phyloP scores from a whole-genome alignment of 441 rosid genomes.

The Populus tomentosa region DNA sequence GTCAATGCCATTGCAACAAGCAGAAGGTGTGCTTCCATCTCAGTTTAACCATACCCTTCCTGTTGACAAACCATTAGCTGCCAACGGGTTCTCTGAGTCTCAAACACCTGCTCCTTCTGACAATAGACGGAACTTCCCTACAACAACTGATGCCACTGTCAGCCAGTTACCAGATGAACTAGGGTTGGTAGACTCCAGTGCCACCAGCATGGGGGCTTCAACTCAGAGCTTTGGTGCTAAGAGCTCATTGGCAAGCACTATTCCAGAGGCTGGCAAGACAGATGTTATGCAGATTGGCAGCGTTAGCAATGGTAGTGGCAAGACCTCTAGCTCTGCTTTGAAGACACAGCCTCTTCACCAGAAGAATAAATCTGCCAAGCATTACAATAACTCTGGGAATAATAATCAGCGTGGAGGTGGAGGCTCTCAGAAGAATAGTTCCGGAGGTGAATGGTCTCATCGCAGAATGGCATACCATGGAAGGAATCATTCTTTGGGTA shows the following conservation, averaged over 20 bases:
- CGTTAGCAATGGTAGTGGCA: slow-evolving; percentile 26
- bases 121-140: slow-evolving; percentile 27
- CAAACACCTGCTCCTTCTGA: slow-evolving; percentile 40
- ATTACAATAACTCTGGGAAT: slow-evolving; percentile 36
- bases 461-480: slow-evolving; percentile 71
- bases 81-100: slow-evolving; percentile 49
- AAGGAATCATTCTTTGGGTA: slow-evolving; percentile 53
- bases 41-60: slow-evolving; percentile 52
- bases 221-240: slow-evolving; percentile 26
- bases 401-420: slow-evolving; percentile 48
- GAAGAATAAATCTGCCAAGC: slow-evolving; percentile 46
- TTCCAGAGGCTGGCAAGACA: slow-evolving; percentile 31
- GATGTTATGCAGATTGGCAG: slow-evolving; percentile 24
- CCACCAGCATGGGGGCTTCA: slow-evolving; percentile 31
- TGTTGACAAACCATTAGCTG: slow-evolving; percentile 39
- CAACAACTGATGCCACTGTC: slow-evolving; percentile 33
- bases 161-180: slow-evolving; percentile 52
- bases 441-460: slow-evolving; percentile 55
- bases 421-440: slow-evolving; percentile 39
- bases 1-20: slow-evolving; percentile 56
- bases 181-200: slow-evolving; percentile 51
- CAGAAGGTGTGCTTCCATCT: slow-evolving; percentile 44
- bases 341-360: slow-evolving; percentile 46
- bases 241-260: slow-evolving; percentile 33
- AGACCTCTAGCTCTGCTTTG: slow-evolving; percentile 27